Base-by-base conservation (phyloP, 331 rosid species). In the Malus hybrid region DNA sequence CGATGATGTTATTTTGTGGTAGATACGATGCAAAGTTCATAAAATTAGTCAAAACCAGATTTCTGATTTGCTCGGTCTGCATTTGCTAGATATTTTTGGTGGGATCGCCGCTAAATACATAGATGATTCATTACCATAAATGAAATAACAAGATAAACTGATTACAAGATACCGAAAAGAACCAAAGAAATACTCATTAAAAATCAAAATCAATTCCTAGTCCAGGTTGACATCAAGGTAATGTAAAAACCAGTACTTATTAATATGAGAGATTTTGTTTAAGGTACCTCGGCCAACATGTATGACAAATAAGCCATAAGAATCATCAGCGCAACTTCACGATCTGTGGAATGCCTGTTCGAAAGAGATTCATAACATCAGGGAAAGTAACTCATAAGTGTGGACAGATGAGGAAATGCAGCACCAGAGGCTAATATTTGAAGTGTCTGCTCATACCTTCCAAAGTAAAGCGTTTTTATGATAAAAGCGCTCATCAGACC, bases 281-380 rank as follows among this genome's bases (percentile, higher is more conserved):
- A 36, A 78, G 67, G 36, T 73, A 89, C 97, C 96, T 91, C 93
- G 15, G 96, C 97, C 28, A 88, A 50, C 96, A 89, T 83, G 75
- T 91, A 91, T 57, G 97, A 88, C 62, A 89, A 81, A 84, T 91
- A 91, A 63, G 97, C 91, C 96, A 91, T 85, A 65, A 91, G 85
- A 90, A 91, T 91, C 97, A 91, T 91, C 63, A 91, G 88, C 36
- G 97, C 97, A 63, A 89, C 91, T 85, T 91, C 97, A 56, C 91
- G 93, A 63, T 89, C 93, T n/a, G 96, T 88, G 36, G 97, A 91
- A 80, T 89, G 97, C 79, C 97, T 91, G 84, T 78, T 30, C 18
- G 64, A 60, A 50, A 82, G 73, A 86, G 19, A 78, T 57, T 24
- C 73, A 81, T 15, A 63, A 28, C 1, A 48, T 81, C 77, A 83